Evolutionary conservation across 2,329 filamentous ascomycete genomes (phyloP).

Genomic region (Furcasterigmium sp.): DNA sequence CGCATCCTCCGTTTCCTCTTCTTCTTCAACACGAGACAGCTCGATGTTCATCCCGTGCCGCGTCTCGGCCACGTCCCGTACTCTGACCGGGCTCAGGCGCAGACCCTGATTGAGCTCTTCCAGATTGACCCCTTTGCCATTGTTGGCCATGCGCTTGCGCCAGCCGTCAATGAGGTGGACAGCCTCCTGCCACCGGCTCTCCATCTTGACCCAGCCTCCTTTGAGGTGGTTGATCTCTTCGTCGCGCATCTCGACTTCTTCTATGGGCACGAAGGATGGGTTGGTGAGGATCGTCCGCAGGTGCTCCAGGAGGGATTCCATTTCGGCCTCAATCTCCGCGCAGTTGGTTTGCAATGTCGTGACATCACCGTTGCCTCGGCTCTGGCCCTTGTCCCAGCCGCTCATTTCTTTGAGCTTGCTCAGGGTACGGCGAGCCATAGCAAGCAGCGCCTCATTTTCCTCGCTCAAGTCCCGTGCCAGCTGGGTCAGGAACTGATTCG

Average conservation of each 20-base stretch:
- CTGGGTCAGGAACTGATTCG: constrained; percentile 84
- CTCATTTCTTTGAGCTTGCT: constrained; percentile 66
- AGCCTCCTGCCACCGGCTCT: constrained; percentile 82
- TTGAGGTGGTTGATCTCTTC: constrained; percentile 82
- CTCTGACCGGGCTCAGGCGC: constrained; percentile 53
- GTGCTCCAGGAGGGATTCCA: constrained; percentile 74
- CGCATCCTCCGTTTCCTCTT: constrained; percentile 8
- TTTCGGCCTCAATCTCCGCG: constrained; percentile 67
- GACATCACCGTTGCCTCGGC: constrained; percentile 19
- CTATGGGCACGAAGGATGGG: constrained; percentile 90
- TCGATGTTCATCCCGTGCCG: constrained; percentile 28
- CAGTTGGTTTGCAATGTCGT: constrained; percentile 31
- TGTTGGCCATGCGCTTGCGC: constrained; percentile 73
- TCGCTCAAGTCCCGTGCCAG: constrained; percentile 79
- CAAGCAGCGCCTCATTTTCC: constrained; percentile 81
- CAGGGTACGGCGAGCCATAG: constrained; percentile 66
- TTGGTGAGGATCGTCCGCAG: constrained; percentile 84
- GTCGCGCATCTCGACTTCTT: constrained; percentile 89
- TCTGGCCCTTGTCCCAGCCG: constrained; percentile 35
- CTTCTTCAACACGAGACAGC: constrained; percentile 26
- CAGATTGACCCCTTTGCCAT: constrained; percentile 64
- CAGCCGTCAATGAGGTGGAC: constrained; percentile 88
- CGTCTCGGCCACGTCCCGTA: constrained; percentile 46
- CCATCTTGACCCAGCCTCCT: constrained; percentile 90
- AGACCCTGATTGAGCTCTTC: constrained; percentile 65